These are phyloP conservation scores for Pyrus bretschneideri DNA, from an alignment of 306 rosid genomes.

Conservation along the genomic window DNA sequence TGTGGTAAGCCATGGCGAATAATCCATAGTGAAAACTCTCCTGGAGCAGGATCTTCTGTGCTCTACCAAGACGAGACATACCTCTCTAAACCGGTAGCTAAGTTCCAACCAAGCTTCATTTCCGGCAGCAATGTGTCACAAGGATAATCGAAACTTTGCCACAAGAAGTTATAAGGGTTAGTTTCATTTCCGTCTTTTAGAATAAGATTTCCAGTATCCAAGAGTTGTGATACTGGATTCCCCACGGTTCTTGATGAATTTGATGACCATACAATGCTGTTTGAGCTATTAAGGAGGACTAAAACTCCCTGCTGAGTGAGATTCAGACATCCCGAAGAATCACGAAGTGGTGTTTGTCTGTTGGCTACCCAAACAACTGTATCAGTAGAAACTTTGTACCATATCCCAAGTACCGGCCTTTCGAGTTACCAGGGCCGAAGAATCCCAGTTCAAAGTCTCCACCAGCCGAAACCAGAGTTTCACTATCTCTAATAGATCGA, in stretches of 20 bases:
- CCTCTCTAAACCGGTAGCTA: slow-evolving; percentile 19
- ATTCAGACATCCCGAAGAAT: neutral
- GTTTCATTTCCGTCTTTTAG: slow-evolving; percentile 14
- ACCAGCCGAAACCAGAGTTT: neutral
- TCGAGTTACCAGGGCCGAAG: slow-evolving; percentile 1
- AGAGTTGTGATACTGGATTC: slow-evolving; percentile 18
- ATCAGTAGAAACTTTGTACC: neutral
- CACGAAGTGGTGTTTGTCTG: slow-evolving; percentile 11
- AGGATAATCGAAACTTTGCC: slow-evolving; percentile 42
- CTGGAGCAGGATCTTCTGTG: slow-evolving; percentile 45
- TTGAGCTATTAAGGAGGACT: slow-evolving; percentile 14
- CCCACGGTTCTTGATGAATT: slow-evolving; percentile 3
- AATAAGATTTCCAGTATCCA: slow-evolving; percentile 31
- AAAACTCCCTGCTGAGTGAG: slow-evolving; percentile 9
- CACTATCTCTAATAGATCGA: neutral
- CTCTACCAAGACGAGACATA: slow-evolving; percentile 30
- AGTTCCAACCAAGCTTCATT: slow-evolving; percentile 34
- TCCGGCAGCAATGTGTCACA: neutral
- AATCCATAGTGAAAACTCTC: slow-evolving; percentile 19
- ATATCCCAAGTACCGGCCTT: slow-evolving; percentile 12
- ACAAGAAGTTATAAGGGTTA: neutral
- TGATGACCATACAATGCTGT: slow-evolving; percentile 31
- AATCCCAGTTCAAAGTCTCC: slow-evolving; percentile 15
- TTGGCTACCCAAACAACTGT: slow-evolving; percentile 17
- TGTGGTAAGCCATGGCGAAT: slow-evolving; percentile 13